phyloP scores from a whole-genome alignment of 306 rosid genomes.

The Corylus heterophylla region DNA sequence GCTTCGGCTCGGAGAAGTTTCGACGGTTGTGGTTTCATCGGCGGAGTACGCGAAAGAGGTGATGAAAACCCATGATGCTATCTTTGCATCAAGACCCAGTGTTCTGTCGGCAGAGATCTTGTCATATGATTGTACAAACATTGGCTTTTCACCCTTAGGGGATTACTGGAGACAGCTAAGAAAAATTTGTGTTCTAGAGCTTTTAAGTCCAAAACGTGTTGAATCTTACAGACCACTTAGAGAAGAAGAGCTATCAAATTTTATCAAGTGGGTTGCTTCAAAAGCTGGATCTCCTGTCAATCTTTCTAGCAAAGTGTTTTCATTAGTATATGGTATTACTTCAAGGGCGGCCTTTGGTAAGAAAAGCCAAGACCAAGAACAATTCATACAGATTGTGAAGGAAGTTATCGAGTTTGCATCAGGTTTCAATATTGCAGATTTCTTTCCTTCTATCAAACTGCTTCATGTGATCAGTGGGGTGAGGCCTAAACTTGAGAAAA shows the following conservation, averaged over 20 bases:
- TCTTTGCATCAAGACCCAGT: constrained; percentile 28
- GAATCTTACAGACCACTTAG: constrained; percentile 6
- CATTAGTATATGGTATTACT: background rate
- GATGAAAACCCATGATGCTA: constrained; percentile 25
- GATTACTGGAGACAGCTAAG: constrained; percentile 26
- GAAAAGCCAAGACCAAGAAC: constrained; percentile 17
- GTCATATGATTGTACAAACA: background rate
- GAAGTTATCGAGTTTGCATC: background rate
- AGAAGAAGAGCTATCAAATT: constrained; percentile 14
- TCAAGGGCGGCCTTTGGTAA: constrained; percentile 21
- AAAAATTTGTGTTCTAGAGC: too few relatives aligned
- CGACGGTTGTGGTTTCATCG: constrained; percentile 26
- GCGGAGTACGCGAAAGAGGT: constrained; percentile 29
- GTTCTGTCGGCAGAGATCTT: background rate
- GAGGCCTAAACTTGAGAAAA: background rate
- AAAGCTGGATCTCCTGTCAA: constrained; percentile 3
- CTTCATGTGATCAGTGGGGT: constrained; percentile 15
- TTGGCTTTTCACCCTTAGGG: constrained; percentile 18
- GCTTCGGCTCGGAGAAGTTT: constrained; percentile 7
- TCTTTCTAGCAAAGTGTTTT: background rate
- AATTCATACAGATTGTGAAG: background rate
- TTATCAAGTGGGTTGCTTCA: background rate
- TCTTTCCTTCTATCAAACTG: constrained; percentile 32
- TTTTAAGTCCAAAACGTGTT: constrained; percentile 31
- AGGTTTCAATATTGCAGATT: constrained; percentile 14